Evolutionary conservation across 192 early-diverging fungal genomes (phyloP), one percentile per base, ranked within the genome.

Genomic region (Gaertneriomyces sp.): DNA sequence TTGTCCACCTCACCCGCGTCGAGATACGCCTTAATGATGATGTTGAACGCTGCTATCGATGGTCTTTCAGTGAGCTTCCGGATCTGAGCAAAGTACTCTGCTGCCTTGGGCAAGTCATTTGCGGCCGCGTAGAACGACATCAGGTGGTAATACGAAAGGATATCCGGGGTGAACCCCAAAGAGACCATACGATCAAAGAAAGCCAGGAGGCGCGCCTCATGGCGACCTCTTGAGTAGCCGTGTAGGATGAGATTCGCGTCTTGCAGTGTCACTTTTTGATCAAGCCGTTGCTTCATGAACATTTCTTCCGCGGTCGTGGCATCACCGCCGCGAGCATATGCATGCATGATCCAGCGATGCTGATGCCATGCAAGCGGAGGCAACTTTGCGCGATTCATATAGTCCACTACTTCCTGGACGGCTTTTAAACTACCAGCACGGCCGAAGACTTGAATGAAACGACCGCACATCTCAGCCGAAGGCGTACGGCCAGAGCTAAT

Each of bases 211-310:
- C 2, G 33, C 8, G 17, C 20, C 54, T 56, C 54, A 56, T 56
- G 8, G 12, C 54, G 16, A 14, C 54, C 54, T 56, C 54, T 16
- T 12, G 54, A 14, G 54, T 56, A 56, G 16, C 54, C 54, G 20
- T 38, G 17, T 12, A 56, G 38, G 12, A 56, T 33, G 2, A 12
- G 39, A 33, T 56, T 56, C 38, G 33, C 16, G 19, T 33, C 17
- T 33, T 56, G 12, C 54, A 6, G 12, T 56, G 33, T 14, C 16
- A 38, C 54, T 16, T 39, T 4, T 39, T 33, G 54, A 5, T 16
- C 38, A 14, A 56, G 16, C 16, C 19, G 2, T 56, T 38, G 4
- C 16, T 38, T 56, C 16, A 9, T 25, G 39, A 33, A 33, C 25
- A 56, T 38, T 3, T 39, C 12, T 39, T 56, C 19, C 8, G 33